Evolutionary conservation across 257 asterid species (phyloP), one percentile per base, ranked within the genome.

Genomic region (Solanum pennellii): DNA sequence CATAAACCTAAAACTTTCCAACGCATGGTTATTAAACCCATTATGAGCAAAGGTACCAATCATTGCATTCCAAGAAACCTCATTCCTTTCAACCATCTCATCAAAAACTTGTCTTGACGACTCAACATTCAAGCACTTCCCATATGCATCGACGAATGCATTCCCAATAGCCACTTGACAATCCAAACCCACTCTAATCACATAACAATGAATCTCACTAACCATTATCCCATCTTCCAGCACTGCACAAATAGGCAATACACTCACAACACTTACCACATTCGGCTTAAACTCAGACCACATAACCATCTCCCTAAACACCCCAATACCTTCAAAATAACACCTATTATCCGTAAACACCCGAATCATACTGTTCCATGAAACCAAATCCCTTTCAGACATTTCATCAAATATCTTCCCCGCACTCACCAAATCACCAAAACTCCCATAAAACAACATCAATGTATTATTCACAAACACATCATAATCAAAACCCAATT

Each of bases 21-120:
- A 88, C 1, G 97, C 98, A 35, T 86, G 89, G 39, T 14, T 47
- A 69, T 87, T 80, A 62, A 74, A 89, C 73, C 93, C 95, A 83
- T 44, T 82, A 73, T 83, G 89, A 13, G 94, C 92, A 79, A 93
- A 92, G 71, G 88, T 90, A 65, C 91, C 89, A 47, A 95, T 89
- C 9, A 93, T 87, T 35, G 96, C 88, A 91, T 94, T 95, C 97
- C 97, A 95, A n/a, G 98, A 92, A 56, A 94, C 96, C 68, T 91
- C 94, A 87, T 93, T 93, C 89, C 87, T 93, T 88, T 92, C 93
- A 12, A 37, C 89, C 91, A 93, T 94, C 45, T 91, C 93, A 77
- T 88, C 89, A 80, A 95, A 95, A 79, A 90, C 92, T 73, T 77
- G 87, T 52, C 83, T 88, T 73, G 92, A 83, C 49, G 90, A 91